Percentiles rank a stretch among this genome's conserved stretches.
Evolutionary conservation across 768 basidiomycete species (phyloP).

Genomic region (Leccinum aurantiacum): DNA sequence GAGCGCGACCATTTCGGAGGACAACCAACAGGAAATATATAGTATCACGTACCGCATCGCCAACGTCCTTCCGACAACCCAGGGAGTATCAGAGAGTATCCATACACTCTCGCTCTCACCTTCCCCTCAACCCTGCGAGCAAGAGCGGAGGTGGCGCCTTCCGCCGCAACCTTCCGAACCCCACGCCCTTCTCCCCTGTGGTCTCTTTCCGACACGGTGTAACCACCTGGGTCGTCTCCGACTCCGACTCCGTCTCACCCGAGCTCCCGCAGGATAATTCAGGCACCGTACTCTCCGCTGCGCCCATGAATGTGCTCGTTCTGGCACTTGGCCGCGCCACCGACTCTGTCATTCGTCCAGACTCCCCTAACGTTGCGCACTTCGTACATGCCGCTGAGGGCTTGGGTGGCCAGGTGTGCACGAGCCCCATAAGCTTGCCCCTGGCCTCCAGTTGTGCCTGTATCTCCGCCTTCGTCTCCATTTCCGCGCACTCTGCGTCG

Average conservation of each 20-base stretch:
- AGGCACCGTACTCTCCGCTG: conserved; percentile 6
- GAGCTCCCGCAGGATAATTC: conserved; percentile 16
- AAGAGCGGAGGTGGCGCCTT: conserved; percentile 2
- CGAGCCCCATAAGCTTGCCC: conserved; percentile 5
- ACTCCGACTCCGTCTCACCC: conserved; percentile 8
- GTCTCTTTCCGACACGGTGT: not conserved
- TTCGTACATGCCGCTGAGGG: not conserved
- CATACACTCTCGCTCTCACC: not conserved
- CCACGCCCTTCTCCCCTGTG: conserved; percentile 4
- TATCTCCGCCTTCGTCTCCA: not conserved
- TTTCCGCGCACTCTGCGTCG: conserved; percentile 20
- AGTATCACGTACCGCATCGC: conserved; percentile 7
- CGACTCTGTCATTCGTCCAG: not conserved
- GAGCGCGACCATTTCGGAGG: not conserved
- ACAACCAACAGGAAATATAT: not conserved
- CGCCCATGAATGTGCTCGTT: not conserved
- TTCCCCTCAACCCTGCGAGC: not conserved
- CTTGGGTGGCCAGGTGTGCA: conserved; percentile 28
- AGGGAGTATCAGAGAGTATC: not conserved
- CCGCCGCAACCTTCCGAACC: conserved; percentile 7
- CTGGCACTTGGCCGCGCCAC: not conserved
- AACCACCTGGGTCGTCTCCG: conserved; percentile 3
- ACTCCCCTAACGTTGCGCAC: conserved; percentile 3
- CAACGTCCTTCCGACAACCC: not conserved
- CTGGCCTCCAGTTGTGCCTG: not conserved